Evolutionary conservation across 2,329 filamentous ascomycete genomes (phyloP).

Genomic region (Mycosphaerella arachidis): DNA sequence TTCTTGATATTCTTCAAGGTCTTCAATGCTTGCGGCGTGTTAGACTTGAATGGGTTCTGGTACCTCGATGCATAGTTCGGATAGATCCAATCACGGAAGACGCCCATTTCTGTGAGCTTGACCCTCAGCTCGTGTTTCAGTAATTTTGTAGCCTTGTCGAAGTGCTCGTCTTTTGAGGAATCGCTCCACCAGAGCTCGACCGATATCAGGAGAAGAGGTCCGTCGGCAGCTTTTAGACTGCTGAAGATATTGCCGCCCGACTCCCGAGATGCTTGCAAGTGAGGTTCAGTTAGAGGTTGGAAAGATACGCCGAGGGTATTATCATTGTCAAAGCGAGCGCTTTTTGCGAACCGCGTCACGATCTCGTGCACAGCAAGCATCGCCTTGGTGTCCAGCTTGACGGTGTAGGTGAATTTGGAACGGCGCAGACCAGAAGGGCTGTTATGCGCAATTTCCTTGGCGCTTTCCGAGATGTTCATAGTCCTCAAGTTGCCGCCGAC

Average conservation of each 20-base stretch:
- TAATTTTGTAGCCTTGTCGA: conserved; percentile 5
- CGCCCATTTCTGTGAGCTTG: conserved; percentile 2
- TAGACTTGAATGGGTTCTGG: conserved; percentile 33
- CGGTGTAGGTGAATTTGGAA: conserved; percentile 21
- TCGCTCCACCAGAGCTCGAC: conserved; percentile 19
- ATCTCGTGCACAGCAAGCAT: conserved; percentile 18
- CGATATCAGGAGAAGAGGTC: conserved; percentile 17
- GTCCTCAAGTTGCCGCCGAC: conserved; percentile 12
- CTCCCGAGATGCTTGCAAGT: conserved; percentile 13
- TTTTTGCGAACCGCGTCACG: conserved; percentile 6
- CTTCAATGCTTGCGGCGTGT: conserved; percentile 17
- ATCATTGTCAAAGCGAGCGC: conserved; percentile 9
- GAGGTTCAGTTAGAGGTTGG: conserved; percentile 19
- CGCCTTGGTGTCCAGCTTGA: conserved; percentile 4
- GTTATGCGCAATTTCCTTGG: conserved; percentile 14
- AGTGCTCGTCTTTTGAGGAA: conserved; percentile 9
- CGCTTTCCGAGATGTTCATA: conserved; percentile 14
- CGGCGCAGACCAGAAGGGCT: conserved; percentile 16
- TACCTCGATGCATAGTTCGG: conserved; percentile 35
- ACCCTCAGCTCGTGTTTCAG: conserved; percentile 9
- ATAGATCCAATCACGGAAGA: conserved; percentile 24
- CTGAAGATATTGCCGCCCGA: conserved; percentile 19
- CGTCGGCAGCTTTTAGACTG: conserved; percentile 7
- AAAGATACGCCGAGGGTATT: conserved; percentile 14
- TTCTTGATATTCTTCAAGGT: conserved; percentile 27